Evolutionary conservation across 164 flowering plant species (phyloP).

Genomic region (Malania oleifera): DNA sequence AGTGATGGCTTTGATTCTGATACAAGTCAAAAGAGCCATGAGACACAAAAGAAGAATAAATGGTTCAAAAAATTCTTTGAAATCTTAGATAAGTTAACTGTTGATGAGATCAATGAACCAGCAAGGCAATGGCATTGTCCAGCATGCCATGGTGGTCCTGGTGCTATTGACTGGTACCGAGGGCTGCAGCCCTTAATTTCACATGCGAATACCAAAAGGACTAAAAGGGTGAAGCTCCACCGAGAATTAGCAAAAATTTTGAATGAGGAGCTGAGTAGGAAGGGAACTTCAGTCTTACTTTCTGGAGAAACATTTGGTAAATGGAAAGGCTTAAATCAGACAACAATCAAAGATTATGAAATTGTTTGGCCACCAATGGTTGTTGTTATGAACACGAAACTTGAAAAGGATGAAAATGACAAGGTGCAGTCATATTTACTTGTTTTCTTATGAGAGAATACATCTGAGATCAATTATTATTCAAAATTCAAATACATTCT

Average conservation of each 20-base stretch:
- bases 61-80: conserved; percentile 67
- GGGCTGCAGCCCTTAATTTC: conserved; percentile 79
- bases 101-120: conserved; percentile 59
- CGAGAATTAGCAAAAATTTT: conserved; percentile 68
- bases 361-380: conserved; percentile 99
- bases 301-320: conserved; percentile 70
- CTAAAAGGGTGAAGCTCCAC: conserved; percentile 67
- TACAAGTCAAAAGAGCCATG: conserved; percentile 58
- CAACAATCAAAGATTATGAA: conserved; percentile 48
- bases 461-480: no score
- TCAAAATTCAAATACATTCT: no score
- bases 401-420: conserved; percentile 68
- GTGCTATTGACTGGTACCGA: conserved; percentile 87
- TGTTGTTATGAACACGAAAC: conserved; percentile 69
- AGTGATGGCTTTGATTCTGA: conserved; percentile 79
- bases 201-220: conserved; percentile 83
- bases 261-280: conserved; percentile 64
- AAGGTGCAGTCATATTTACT: conserved; percentile 43
- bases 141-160: conserved; percentile 91
- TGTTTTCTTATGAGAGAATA: neutral
- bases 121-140: conserved; percentile 95
- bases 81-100: conserved; percentile 40
- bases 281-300: conserved; percentile 64
- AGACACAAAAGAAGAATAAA: conserved; percentile 49
- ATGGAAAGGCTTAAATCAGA: conserved; percentile 58